Conservation (phyloP, 1,284 basidiomycete genomes). For the Malassezia arunalokei region DNA sequence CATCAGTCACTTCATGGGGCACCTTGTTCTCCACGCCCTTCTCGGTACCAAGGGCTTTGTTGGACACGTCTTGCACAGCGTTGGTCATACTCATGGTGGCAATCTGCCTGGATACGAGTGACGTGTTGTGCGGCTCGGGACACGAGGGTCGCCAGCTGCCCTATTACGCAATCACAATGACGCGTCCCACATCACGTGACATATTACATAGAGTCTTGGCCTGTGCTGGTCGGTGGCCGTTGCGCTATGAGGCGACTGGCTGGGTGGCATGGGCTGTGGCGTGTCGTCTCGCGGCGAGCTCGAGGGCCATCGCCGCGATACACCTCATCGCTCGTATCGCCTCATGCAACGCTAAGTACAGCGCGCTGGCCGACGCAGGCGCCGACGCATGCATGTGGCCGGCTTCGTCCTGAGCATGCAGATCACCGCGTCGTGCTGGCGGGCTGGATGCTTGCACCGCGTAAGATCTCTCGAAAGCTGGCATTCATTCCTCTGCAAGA, state of each 20-base stretch:
- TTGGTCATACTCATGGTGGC: not conserved
- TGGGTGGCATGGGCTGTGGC: too few relatives aligned
- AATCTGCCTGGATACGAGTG: not conserved
- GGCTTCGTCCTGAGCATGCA: conserved; percentile 53
- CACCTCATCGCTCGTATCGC: not conserved
- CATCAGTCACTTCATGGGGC: too few relatives aligned
- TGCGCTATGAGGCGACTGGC: too few relatives aligned
- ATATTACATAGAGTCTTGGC: too few relatives aligned
- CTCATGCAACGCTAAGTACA: conserved; percentile 30
- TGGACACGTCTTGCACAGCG: not conserved
- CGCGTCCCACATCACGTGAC: too few relatives aligned
- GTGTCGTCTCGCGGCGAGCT: too few relatives aligned
- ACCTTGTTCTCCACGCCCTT: too few relatives aligned
- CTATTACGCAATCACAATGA: too few relatives aligned
- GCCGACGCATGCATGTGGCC: conserved; percentile 58
- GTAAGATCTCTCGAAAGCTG: conserved; percentile 56
- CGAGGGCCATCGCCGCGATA: too few relatives aligned
- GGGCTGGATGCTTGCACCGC: conserved; percentile 64
- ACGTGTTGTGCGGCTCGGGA: too few relatives aligned
- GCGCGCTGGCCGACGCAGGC: conserved; percentile 51
- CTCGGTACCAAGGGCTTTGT: not conserved
- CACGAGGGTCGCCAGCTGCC: too few relatives aligned
- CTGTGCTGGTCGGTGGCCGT: too few relatives aligned
- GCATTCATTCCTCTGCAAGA: conserved; percentile 72
- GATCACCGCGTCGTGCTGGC: conserved; percentile 58